Percentiles rank a stretch among this genome's conserved stretches.
These are phyloP conservation scores for Aspergillus homomorphus DNA, from an alignment of 495 filamentous ascomycete genomes.

Conservation along the genomic window DNA sequence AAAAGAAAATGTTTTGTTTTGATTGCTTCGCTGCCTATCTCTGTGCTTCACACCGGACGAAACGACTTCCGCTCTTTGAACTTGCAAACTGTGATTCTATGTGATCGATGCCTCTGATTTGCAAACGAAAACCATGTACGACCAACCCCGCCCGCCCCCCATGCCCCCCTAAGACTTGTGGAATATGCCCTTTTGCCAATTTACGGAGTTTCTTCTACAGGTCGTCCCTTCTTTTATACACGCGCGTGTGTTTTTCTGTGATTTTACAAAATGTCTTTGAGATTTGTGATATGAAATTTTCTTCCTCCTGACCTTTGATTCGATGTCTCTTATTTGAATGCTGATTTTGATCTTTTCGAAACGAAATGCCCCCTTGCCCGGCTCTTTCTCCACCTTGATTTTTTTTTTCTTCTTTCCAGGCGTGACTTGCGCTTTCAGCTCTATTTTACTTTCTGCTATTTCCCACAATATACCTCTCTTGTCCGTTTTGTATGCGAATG, in stretches of 20 bases:
- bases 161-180: constrained; percentile 12
- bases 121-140: constrained; percentile 16
- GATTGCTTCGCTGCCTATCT: neutral
- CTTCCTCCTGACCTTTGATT: neutral
- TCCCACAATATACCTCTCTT: neutral
- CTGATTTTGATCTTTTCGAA: neutral
- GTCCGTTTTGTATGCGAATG: neutral
- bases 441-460: neutral
- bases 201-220: constrained; percentile 22
- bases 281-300: constrained; percentile 1
- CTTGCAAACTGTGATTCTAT: constrained; percentile 7
- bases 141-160: constrained; percentile 5
- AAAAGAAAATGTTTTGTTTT: neutral
- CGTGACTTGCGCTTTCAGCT: neutral
- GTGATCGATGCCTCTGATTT: constrained; percentile 6
- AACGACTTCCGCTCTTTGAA: constrained; percentile 1
- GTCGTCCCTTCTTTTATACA: constrained; percentile 22
- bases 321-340: constrained; percentile 3
- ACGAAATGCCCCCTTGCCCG: neutral
- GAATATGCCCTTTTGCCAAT: constrained; percentile 13
- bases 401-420: neutral
- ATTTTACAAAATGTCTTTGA: neutral
- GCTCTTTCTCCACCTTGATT: neutral
- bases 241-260: neutral
- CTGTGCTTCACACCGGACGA: constrained; percentile 3